A percentile compares a stretch with the other conserved stretches of the same genome.
These are phyloP conservation scores for Paraphoma sp. DNA, from an alignment of 2,329 filamentous ascomycete genomes.

Conservation along the genomic window DNA sequence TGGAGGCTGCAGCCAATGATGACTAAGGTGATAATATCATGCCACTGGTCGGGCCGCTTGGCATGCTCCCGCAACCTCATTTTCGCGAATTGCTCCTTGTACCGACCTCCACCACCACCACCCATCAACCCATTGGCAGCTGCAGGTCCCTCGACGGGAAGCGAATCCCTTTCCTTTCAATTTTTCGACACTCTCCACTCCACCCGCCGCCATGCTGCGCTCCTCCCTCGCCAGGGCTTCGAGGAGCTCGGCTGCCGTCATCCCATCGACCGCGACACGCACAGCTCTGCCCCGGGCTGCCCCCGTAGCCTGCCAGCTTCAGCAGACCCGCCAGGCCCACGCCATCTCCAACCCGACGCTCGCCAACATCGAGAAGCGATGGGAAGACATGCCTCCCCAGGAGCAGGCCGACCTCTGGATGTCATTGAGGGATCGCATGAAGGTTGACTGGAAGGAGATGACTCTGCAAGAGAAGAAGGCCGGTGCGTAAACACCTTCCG, in stretches of 20 bases:
- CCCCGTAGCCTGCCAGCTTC: conserved; percentile 51
- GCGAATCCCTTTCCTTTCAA: conserved; percentile 37
- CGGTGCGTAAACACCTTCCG: conserved; percentile 68
- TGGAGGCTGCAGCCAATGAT: background rate
- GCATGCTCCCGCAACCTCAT: conserved; percentile 20
- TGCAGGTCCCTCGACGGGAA: conserved; percentile 45
- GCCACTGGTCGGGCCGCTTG: conserved; percentile 8
- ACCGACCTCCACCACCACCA: conserved; percentile 38
- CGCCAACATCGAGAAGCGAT: conserved; percentile 98
- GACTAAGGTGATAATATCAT: conserved; percentile 3
- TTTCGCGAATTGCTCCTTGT: conserved; percentile 28
- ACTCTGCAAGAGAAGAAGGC: conserved; percentile 99
- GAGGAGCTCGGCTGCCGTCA: conserved; percentile 44
- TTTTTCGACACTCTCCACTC: conserved; percentile 49
- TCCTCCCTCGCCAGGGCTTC: conserved; percentile 48
- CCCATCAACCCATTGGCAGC: conserved; percentile 47
- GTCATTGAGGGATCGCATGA: conserved; percentile 97
- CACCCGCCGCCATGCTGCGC: conserved; percentile 47
- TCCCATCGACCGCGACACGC: conserved; percentile 44
- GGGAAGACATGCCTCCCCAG: conserved; percentile 96
- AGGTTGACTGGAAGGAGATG: conserved; percentile 94
- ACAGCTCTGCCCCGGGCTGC: conserved; percentile 39
- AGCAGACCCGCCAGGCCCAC: conserved; percentile 73
- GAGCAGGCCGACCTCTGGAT: conserved; percentile 99
- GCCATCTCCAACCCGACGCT: conserved; percentile 98